Conservation (phyloP, 2,329 filamentous ascomycete species). For the Sordariomycetes sp. region DNA sequence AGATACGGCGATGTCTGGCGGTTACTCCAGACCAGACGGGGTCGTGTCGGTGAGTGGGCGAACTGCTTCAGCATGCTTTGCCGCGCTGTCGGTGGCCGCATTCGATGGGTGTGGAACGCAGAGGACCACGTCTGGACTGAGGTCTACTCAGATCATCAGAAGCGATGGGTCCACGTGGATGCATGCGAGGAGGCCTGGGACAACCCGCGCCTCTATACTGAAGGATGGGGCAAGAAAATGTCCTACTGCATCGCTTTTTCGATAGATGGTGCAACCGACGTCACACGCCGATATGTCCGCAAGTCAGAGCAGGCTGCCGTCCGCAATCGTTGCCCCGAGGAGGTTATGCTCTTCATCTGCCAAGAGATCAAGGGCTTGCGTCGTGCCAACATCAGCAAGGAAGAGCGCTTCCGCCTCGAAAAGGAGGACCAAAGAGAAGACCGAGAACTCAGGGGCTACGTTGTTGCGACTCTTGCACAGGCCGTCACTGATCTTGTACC, state of each 20-base stretch:
- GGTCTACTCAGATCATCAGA: slow-evolving; percentile 88
- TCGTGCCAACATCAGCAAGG: slow-evolving; percentile 75
- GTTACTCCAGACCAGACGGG: slow-evolving; percentile 74
- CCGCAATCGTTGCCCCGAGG: slow-evolving; percentile 74
- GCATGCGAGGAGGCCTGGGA: slow-evolving; percentile 94
- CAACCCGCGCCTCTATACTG: slow-evolving; percentile 81
- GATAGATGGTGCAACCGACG: slow-evolving; percentile 67
- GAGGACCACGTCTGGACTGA: slow-evolving; percentile 98
- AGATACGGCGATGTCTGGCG: slow-evolving; percentile 94
- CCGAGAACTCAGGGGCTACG: slow-evolving; percentile 63
- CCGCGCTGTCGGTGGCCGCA: slow-evolving; percentile 79
- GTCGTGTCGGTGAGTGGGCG: slow-evolving; percentile 90
- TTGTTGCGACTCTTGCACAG: slow-evolving; percentile 64
- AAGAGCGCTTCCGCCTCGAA: slow-evolving; percentile 71
- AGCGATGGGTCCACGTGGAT: slow-evolving; percentile 95
- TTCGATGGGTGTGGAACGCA: slow-evolving; percentile 96
- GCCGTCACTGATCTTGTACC: slow-evolving; percentile 62
- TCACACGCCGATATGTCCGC: slow-evolving; percentile 60
- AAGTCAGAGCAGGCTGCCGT: slow-evolving; percentile 64
- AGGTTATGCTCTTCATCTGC: slow-evolving; percentile 83
- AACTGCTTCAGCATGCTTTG: slow-evolving; percentile 99
- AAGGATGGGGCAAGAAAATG: slow-evolving; percentile 95
- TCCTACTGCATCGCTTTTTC: slow-evolving; percentile 97
- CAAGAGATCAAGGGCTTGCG: slow-evolving; percentile 83
- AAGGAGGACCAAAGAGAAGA: slow-evolving; percentile 73